A percentile compares a stretch with the other conserved stretches of the same genome.
Evolutionary conservation across 2,329 filamentous ascomycete genomes (phyloP).

Genomic region (Teratosphaeria pseudoeucalypti): DNA sequence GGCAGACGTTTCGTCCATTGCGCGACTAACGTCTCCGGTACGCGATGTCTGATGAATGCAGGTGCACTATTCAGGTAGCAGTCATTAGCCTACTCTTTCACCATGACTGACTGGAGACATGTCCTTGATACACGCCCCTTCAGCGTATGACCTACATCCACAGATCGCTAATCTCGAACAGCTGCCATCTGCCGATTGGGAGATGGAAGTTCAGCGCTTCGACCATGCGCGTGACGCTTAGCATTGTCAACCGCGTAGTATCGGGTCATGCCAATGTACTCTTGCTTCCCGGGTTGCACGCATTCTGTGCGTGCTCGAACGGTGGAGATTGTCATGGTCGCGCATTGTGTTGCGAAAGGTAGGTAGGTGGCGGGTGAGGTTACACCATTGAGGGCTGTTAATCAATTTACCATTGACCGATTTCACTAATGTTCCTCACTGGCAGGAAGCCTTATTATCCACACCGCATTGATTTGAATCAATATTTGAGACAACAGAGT

Average conservation of each 20-base stretch:
- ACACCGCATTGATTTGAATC: background rate
- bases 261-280: background rate
- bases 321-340: background rate
- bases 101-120: background rate
- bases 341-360: background rate
- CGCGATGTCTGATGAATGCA: constrained; percentile 50
- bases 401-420: background rate
- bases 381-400: background rate
- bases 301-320: background rate
- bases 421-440: too few relatives aligned
- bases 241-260: background rate
- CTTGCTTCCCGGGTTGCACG: background rate
- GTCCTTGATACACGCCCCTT: background rate
- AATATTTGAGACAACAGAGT: background rate
- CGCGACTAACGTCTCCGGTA: constrained; percentile 55
- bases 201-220: constrained; percentile 16
- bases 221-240: constrained; percentile 1
- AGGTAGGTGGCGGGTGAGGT: background rate
- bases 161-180: constrained; percentile 23
- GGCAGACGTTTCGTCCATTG: constrained; percentile 54
- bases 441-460: too few relatives aligned
- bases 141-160: constrained; percentile 13
- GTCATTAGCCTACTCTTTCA: background rate
- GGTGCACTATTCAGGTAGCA: constrained; percentile 47
- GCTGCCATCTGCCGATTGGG: constrained; percentile 18